These are phyloP conservation scores for Penicillium diatomitis DNA, from an alignment of 495 filamentous ascomycete species.

Conservation along the genomic window DNA sequence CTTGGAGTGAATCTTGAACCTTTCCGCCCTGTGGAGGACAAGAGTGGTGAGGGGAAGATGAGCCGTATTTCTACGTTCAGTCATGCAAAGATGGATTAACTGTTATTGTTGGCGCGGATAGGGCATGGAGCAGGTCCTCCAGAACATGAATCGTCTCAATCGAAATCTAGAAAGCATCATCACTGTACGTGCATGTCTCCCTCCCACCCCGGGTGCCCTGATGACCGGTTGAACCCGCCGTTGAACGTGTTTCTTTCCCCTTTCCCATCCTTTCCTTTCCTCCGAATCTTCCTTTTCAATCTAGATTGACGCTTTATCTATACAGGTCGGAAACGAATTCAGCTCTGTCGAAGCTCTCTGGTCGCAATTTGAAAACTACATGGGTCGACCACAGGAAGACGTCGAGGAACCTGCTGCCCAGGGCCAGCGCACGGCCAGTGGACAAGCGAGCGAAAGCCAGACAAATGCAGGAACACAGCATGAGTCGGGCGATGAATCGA, in stretches of 20 bases:
- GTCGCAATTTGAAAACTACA: conserved; percentile 94
- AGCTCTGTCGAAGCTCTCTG: conserved; percentile 92
- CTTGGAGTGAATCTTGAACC: no score
- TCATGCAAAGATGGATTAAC: no score
- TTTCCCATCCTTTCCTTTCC: no score
- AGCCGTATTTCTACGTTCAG: no score
- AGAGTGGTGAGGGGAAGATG: no score
- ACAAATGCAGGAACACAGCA: conserved; percentile 8
- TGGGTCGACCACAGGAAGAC: conserved; percentile 63
- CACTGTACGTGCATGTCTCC: conserved; percentile 43
- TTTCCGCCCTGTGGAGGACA: no score
- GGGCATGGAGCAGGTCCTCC: conserved; percentile 89
- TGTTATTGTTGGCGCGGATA: conserved; percentile 15
- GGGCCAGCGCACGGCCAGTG: conserved; percentile 23
- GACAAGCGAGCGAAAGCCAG: conserved; percentile 15
- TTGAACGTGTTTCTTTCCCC: no score
- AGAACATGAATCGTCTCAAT: conserved; percentile 93
- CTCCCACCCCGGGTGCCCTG: no score
- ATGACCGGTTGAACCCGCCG: no score
- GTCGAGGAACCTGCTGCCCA: conserved; percentile 19
- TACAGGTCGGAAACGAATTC: conserved; percentile 90
- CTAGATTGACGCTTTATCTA: no score
- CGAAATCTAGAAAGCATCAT: conserved; percentile 89
- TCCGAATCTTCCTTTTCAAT: no score
- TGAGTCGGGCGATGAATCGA: conserved; percentile 12